A percentile compares a stretch with the other conserved stretches of the same genome.
Conservation (phyloP, 176 grass and related monocot genomes). For the Musa itinerans region DNA sequence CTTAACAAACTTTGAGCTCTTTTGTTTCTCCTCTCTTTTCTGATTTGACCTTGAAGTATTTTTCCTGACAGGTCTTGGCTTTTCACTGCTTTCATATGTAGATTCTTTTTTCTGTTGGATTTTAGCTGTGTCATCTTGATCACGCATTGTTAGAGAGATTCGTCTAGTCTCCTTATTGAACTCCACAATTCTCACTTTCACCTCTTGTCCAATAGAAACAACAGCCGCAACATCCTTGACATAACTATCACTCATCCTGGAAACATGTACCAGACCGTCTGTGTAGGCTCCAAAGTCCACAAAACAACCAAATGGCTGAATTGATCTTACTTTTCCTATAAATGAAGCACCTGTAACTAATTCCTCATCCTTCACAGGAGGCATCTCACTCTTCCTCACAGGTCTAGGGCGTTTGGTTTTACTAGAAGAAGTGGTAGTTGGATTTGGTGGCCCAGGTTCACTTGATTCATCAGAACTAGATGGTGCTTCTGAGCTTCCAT, state of each 20-base stretch:
- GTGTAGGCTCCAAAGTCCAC: conserved; percentile 82
- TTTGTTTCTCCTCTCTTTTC: conserved; percentile 27
- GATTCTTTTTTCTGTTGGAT: conserved; percentile 41
- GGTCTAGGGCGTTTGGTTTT: conserved; percentile 40
- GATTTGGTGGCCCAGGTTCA: conserved; percentile 22
- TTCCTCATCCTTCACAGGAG: conserved; percentile 59
- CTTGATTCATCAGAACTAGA: conserved; percentile 25
- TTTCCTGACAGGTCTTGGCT: conserved; percentile 28
- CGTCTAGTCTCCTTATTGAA: conserved; percentile 53
- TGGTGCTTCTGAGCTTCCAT: conserved; percentile 36
- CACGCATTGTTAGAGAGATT: conserved; percentile 81
- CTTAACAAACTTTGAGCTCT: conserved; percentile 33
- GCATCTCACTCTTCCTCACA: conserved; percentile 58
- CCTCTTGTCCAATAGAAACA: conserved; percentile 83
- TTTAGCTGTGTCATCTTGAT: conserved; percentile 35
- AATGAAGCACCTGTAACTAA: conserved; percentile 71
- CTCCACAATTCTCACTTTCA: conserved; percentile 71
- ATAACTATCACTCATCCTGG: conserved; percentile 63
- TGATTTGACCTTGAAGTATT: conserved; percentile 33
- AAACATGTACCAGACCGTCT: conserved; percentile 89
- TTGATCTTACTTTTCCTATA: conserved; percentile 68
- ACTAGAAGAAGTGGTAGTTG: conserved; percentile 8
- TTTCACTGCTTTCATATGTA: conserved; percentile 27
- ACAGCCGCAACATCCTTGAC: conserved; percentile 77
- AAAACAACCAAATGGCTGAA: conserved; percentile 86